Conservation (phyloP, 1,284 basidiomycete species). For the Sanghuangporus baumii region DNA sequence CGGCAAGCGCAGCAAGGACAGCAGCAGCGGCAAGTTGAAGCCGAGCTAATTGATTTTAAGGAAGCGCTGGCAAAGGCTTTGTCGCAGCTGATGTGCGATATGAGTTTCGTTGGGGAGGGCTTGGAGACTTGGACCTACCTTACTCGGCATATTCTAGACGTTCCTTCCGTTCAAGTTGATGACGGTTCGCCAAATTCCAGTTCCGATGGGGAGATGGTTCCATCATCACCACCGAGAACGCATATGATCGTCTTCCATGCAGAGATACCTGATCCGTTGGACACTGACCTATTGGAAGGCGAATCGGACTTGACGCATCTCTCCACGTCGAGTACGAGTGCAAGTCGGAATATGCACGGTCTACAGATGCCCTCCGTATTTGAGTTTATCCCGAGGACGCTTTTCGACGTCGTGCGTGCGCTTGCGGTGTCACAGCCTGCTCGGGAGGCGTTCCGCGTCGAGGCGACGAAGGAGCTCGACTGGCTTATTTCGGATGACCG, state of each 20-base stretch:
- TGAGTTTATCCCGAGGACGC: constrained; percentile 9
- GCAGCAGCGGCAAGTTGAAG: background rate
- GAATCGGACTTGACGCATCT: constrained; percentile 2
- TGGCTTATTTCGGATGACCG: background rate
- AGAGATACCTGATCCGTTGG: background rate
- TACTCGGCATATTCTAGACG: constrained; percentile 1
- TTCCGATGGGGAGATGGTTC: background rate
- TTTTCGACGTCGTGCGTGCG: constrained; percentile 11
- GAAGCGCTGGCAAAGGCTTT: constrained; percentile 12
- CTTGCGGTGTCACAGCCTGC: background rate
- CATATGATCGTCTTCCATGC: constrained; percentile 14
- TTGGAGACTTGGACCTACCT: constrained; percentile 1
- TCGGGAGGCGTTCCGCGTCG: background rate
- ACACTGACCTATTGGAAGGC: background rate
- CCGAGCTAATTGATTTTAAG: constrained; percentile 5
- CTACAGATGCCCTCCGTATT: constrained; percentile 12
- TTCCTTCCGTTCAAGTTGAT: constrained; percentile 1
- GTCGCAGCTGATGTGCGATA: constrained; percentile 8
- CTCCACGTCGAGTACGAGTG: background rate
- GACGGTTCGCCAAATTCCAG: background rate
- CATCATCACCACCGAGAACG: background rate
- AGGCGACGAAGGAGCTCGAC: constrained; percentile 13
- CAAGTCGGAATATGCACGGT: background rate
- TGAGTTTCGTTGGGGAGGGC: constrained; percentile 9
- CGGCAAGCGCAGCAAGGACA: background rate